Evolutionary conservation across 352 stramenopile genomes (phyloP), one percentile per base, ranked within the genome.

Genomic region (Pseudoperonospora humuli): DNA sequence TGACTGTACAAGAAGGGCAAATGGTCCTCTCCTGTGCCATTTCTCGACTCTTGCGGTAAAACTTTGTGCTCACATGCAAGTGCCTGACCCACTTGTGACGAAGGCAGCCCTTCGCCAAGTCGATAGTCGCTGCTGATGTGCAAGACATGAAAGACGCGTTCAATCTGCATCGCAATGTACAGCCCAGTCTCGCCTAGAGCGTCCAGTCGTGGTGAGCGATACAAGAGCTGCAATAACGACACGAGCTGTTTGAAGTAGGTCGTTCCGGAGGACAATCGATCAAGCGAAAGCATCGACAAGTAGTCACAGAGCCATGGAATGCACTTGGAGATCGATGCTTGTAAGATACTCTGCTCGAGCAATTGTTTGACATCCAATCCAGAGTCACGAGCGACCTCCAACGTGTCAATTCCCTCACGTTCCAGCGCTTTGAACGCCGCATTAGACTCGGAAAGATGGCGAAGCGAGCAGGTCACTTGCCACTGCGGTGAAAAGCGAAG

Each of bases 261-360:
- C 38, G 70, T 87, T 1, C 45, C 61, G 1, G 44, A 54, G 2
- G 72, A 81, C 1, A 87, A 42, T 5, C 50, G 54, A 45, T 87
- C 70, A 11, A 71, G 56, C 0, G 61, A 66, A 7, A 87, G 41
- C 70, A 87, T 85, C 2, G 40, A 64, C 2, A 85, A 36, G 39
- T 83, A 87, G 41, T 84, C 75, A 24, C 68, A 74, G 3, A 85
- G 29, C 72, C 72, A 87, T 23, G 72, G 70, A 10, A 84, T 61
- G 17, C 68, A 82, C 54, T 79, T 83, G 20, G 70, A 67, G 6
- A 84, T 49, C 14, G 54, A 70, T 14, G 50, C 23, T 0, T 62
- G 37, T 1, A 55, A 3, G 8, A 85, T 61, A 29, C 68, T 84
- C 15, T 67, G 33, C 38, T 75, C 62, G 2, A 87, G 33, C 7